Base-by-base conservation (phyloP, 495 filamentous ascomycete species). In the Penicillium robsamsonii region DNA sequence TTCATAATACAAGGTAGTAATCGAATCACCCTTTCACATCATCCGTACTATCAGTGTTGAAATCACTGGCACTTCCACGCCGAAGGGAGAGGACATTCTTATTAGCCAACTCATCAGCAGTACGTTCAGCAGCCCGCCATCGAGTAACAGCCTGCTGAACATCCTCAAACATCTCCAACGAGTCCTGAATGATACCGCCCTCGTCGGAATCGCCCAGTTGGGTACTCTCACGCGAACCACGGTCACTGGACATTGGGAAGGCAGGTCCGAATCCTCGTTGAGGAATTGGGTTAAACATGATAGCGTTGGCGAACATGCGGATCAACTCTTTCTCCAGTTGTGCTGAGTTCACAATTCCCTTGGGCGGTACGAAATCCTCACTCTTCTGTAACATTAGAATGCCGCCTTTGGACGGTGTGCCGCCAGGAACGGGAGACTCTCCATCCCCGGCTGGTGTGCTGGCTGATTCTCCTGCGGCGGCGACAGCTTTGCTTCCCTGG, bases 311-410 rank as follows among this genome's bases (percentile, higher is more conserved):
- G 65, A 97, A 97, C 88, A 97, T 96, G 62, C 93, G 89, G 59
- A 94, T 91, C n/a, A 98, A 71, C 67, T 97, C 93, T 60, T 93
- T 91, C 66, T 98, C 94, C 13, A 98, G 77, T 67, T 98, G 94
- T 4, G 86, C 82, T n/a, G 86, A 89, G 72, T 97, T 98, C 67
- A 98, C 89, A 55, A 98, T 95, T 5, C 85, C 91, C 62, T 87
- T 89, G 3, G 94, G 94, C 17, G 94, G 93, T 13, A 92, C 75
- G 42, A 96, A 72, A 42, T 95, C 87, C 46, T 85, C 81, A 4
- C 76, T 86, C 49, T 87, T 84, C 2, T 85, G 87, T 12, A 95
- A 74, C 69, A 74, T 70, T 38, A 77, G 71, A 2, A 75, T 62
- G 20, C 72, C 69, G 30, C 72, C 71, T 64, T 75, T 75, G 8